These are phyloP conservation scores for Venturia oleaginea DNA, from an alignment of 2,329 filamentous ascomycete genomes.

Conservation along the genomic window DNA sequence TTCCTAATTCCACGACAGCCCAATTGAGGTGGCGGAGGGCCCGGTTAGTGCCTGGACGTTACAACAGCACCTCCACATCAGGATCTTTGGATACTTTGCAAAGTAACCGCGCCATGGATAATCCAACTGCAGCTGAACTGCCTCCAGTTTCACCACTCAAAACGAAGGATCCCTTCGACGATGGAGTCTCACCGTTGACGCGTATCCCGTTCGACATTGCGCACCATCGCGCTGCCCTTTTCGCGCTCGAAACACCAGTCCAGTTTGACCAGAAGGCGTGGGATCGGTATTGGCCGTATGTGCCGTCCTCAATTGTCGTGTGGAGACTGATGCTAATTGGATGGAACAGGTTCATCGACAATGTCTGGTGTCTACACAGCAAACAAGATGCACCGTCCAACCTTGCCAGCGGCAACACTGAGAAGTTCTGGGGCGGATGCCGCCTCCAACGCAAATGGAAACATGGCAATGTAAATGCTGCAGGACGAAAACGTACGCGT, in stretches of 20 bases:
- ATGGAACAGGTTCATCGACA: slow-evolving; percentile 17
- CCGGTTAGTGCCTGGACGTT: not conserved
- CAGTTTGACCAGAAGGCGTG: slow-evolving; percentile 18
- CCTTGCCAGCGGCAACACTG: slow-evolving; percentile 14
- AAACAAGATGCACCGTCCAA: slow-evolving; percentile 13
- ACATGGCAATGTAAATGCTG: not conserved
- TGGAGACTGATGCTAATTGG: not conserved
- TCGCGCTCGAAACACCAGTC: slow-evolving; percentile 19
- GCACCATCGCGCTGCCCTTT: slow-evolving; percentile 18
- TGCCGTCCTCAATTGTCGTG: not conserved
- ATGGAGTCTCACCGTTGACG: slow-evolving; percentile 6
- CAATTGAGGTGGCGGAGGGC: too few relatives aligned
- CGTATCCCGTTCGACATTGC: slow-evolving; percentile 18
- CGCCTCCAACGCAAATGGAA: slow-evolving; percentile 19
- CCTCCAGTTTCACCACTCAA: not conserved
- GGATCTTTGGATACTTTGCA: slow-evolving; percentile 3
- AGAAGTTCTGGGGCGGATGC: slow-evolving; percentile 19
- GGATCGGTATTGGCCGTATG: slow-evolving; percentile 19
- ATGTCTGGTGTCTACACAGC: slow-evolving; percentile 20
- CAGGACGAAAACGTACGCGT: slow-evolving; percentile 10
- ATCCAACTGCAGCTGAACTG: not conserved
- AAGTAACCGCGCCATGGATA: not conserved
- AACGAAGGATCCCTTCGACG: not conserved
- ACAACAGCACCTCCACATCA: not conserved
- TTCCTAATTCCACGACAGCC: not conserved